phyloP scores from a whole-genome alignment of 2,329 filamentous ascomycete species.

The Chaetomiaceae sp. region DNA sequence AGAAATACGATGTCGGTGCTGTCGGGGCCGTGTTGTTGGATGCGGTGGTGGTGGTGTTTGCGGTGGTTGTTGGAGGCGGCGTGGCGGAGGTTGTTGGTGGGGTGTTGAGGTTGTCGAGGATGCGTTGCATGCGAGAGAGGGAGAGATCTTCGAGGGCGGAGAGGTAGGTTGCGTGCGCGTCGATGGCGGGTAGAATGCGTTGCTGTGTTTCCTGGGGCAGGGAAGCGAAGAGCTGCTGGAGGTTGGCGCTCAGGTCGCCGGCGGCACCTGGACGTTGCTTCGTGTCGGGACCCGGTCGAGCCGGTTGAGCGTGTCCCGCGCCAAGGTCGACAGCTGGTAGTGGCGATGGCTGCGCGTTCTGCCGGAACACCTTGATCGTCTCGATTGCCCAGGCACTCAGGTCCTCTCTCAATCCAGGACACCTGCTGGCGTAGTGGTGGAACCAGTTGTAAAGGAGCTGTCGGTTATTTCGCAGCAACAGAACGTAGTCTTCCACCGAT shows the following conservation, averaged over 20 bases:
- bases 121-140: conserved; percentile 45
- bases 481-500: conserved; percentile 66
- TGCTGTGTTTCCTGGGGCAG: conserved; percentile 43
- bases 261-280: conserved; percentile 30
- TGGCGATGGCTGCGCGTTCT: conserved; percentile 8
- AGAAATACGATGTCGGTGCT: conserved; percentile 3
- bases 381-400: conserved; percentile 57
- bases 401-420: conserved; percentile 56
- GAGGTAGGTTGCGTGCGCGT: conserved; percentile 58
- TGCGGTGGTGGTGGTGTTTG: background rate
- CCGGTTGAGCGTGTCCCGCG: conserved; percentile 15
- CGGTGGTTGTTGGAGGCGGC: conserved; percentile 3
- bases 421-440: conserved; percentile 62
- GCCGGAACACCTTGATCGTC: conserved; percentile 50
- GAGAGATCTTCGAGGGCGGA: conserved; percentile 48
- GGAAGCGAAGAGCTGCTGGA: conserved; percentile 38
- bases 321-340: background rate
- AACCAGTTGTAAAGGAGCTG: conserved; percentile 61
- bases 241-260: conserved; percentile 33
- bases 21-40: background rate
- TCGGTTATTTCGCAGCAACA: conserved; percentile 58
- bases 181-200: conserved; percentile 45
- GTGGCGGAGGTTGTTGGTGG: too few species aligned
- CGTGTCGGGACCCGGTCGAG: conserved; percentile 12
- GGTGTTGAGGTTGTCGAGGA: conserved; percentile 42